Evolutionary conservation across 1,139 yeast species (phyloP), one percentile per base, ranked within the genome.

Genomic region (Zygosaccharomyces pseudobailii): DNA sequence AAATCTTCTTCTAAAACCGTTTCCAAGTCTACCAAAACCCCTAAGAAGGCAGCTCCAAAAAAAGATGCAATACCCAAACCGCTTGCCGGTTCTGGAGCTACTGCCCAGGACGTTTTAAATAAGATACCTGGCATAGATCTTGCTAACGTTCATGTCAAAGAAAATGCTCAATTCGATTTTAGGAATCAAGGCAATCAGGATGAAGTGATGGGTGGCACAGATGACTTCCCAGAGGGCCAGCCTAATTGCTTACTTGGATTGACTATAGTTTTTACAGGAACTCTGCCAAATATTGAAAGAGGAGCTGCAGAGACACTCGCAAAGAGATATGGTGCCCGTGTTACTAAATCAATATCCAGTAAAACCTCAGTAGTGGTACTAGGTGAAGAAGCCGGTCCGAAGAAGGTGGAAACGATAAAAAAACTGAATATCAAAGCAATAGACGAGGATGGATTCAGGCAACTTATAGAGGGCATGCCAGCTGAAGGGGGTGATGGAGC

Each of bases 341-440:
- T 90, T 9, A 87, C 96, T 2, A 80, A 87, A 54, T 79, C 96
- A 0, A 85, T 92, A 27, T 86, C 94, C 45, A 82, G 88, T 20
- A 87, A 84, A 60, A 94, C 98, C 0, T 80, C 88, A 32, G 74
- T 89, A 40, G 96, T 92, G 5, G 97, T 92, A 2, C 74, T 94
- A 27, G 99, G 99, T 5, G 88, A 79, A 43, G 97, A 92, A 56
- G 98, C 98, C 1, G 99, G 99, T 0, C 97, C 98, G 1, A 82
- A 89, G n/a, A 92, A 92, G 67, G 80, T 92, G 42, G 80, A 81
- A 56, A 87, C 84, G 61, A 92, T 94, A 58, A 83, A 79, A 57
- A 77, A 80, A 46, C 71, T 83, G 54, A 77, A 79, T 8, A 79
- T 87, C 46, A 90, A 90, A 65, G 87, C 95, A 24, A 85, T 92